Conservation (phyloP, 208 protist genomes). For the Acanthamoeba quina region DNA sequence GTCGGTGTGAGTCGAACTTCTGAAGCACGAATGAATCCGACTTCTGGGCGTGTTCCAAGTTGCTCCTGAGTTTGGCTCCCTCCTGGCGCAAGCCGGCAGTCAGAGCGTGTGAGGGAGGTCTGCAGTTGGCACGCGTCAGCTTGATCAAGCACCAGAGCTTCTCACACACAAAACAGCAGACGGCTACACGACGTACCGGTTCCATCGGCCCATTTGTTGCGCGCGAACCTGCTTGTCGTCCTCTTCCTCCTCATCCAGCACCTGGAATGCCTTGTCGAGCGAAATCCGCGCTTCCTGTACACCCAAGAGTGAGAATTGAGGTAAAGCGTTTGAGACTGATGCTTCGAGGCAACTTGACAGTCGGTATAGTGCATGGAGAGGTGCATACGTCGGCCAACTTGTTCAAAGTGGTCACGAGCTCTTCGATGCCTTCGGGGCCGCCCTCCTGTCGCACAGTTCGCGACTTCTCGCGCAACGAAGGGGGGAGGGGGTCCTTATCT, state of each 20-base stretch:
- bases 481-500: neutral
- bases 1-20: constrained; percentile 19
- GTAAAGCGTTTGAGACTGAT: too few relatives aligned
- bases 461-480: neutral
- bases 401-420: constrained; percentile 1
- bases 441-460: constrained; percentile 2
- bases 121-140: neutral
- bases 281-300: neutral
- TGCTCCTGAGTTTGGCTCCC: constrained; percentile 26
- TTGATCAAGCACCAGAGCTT: too few relatives aligned
- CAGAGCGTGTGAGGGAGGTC: constrained; percentile 35
- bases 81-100: constrained; percentile 3
- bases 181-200: neutral
- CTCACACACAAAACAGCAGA: too few relatives aligned
- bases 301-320: neutral
- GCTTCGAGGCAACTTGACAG: neutral
- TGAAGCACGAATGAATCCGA: neutral
- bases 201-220: neutral
- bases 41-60: constrained; percentile 40
- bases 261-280: neutral
- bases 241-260: constrained; percentile 46
- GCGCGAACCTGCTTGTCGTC: constrained; percentile 1
- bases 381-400: neutral
- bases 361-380: too few relatives aligned
- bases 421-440: neutral